Base-by-base conservation (phyloP, 1,284 basidiomycete genomes). In the Microbotryomycetes sp. region DNA sequence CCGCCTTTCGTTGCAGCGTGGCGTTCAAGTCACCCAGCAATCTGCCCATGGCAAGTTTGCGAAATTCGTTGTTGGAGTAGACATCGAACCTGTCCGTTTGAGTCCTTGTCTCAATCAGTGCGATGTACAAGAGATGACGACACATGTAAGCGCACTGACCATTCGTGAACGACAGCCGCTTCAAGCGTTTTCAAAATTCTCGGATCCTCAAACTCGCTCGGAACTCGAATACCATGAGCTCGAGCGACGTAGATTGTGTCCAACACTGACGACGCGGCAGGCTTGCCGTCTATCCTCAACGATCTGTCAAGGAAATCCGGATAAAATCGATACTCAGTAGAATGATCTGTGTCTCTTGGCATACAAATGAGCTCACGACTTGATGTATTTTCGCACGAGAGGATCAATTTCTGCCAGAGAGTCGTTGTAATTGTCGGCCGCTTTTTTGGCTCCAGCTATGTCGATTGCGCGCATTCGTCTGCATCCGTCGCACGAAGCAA, bases 31-130 rank as follows among this genome's bases (percentile, higher is more conserved):
- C 63, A 4, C 62, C 63, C 15, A 71, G 42, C 9, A 72, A 48
- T 5, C 71, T 62, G 3, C 71, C 71, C 71, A 72, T 72, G 16
- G 69, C 61, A 22, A 72, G 62, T 16, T 58, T 51, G 15, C 47
- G 49, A 49, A 68, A 70, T 49, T 69, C 66, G 25, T 47, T 57
- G 31, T 49, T 31, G 25, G 23, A 7, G 56, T 66, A 66, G n/a
- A 53, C 64, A 30, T 66, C 67, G 29, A 68, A 68, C 64, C 64
- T 66, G 60, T 30, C 9, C 32, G 23, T 12, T 7, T 22, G 23
- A 9, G n/a, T 4, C 9, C 49, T 15, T 58, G 15, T 16, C 2
- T 5, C 19, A 31, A 2, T 9, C 2, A 7, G 15, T 19, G 36
- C 7, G 26, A 14, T 36, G 23, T 5, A 25, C 9, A 12, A 2